Evolutionary conservation across 768 basidiomycete genomes (phyloP), one percentile per base, ranked within the genome.

Genomic region (Rhizopogon vesiculosus): DNA sequence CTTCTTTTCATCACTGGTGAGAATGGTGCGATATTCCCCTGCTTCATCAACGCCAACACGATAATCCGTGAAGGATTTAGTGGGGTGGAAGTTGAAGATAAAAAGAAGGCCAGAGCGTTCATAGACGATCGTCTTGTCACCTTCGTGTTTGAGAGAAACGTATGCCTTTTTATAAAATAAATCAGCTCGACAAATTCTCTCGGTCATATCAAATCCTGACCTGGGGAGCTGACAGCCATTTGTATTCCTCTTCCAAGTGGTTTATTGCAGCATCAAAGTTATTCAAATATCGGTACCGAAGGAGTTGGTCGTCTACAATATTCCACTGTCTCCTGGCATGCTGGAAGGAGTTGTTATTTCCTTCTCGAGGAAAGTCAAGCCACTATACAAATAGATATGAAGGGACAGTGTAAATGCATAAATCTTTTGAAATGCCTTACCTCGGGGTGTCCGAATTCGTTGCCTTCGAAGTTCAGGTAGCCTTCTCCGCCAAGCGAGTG

Each of bases 371-470:
- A 74, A 99, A 99, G 72, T 99, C 97, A 64, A 99, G 92, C 97
- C 97, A 99, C 86, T 93, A 53, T n/a, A 43, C 9, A 18, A 40
- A 48, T 4, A 25, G 15, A 39, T 38, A 38, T 49, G 22, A 49
- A 22, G 22, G 48, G 15, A 42, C 19, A 6, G 49, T 19, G 35
- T 59, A 33, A 25, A 25, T 44, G 25, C 43, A 42, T 28, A 45
- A 28, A 1, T 16, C 29, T 13, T 41, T 50, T 45, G 35, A 28
- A 2, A 19, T 45, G 19, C 67, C 76, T 45, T 58, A 87, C 93
- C 76, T 99, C 96, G 10, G 96, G 96, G 69, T 99, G 96, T 42
- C 96, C 96, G 66, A 99, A 99, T 67, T 99, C 96, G 60, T 98
- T 98, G 33, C 93, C 94, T 71, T 96, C 93, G 54, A 99, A 99